These are phyloP conservation scores for Lupinus albus DNA, from an alignment of 306 rosid genomes.

Conservation along the genomic window DNA sequence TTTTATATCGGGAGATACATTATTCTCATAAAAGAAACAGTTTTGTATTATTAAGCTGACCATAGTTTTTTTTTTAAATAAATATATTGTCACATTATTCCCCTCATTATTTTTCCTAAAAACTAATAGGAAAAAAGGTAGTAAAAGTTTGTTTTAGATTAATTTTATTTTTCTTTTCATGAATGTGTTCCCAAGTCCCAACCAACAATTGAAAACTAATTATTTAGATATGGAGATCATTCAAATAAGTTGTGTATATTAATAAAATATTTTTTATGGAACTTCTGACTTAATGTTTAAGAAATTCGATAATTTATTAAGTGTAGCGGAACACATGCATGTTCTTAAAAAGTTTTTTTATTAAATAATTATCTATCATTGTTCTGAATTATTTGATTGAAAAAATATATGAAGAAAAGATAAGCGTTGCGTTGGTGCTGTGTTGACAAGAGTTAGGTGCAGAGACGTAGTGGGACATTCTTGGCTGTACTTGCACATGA, in stretches of 20 bases:
- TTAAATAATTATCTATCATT: too few species aligned
- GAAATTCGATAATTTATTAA: too few species aligned
- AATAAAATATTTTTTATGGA: too few species aligned
- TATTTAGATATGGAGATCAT: neutral
- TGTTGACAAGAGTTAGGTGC: slow-evolving; percentile 8
- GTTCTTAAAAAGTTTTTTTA: too few species aligned
- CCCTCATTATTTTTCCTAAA: neutral
- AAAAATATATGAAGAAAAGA: neutral
- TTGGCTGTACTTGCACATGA: slow-evolving; percentile 40
- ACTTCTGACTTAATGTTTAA: too few species aligned
- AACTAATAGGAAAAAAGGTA: too few species aligned
- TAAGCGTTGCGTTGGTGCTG: slow-evolving; percentile 34
- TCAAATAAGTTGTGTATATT: too few species aligned
- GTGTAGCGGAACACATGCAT: too few species aligned
- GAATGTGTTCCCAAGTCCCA: too few species aligned
- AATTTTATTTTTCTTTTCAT: neutral
- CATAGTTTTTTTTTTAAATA: too few species aligned
- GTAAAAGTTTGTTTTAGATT: neutral
- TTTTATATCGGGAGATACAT: too few species aligned
- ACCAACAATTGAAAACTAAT: neutral
- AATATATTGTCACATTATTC: neutral
- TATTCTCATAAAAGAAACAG: too few species aligned
- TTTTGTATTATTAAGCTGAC: neutral
- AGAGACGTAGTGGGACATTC: slow-evolving; percentile 25
- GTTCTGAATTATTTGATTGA: neutral